Evolutionary conservation across 2,329 filamentous ascomycete genomes (phyloP).

Genomic region (Chaetomiaceae sp.): DNA sequence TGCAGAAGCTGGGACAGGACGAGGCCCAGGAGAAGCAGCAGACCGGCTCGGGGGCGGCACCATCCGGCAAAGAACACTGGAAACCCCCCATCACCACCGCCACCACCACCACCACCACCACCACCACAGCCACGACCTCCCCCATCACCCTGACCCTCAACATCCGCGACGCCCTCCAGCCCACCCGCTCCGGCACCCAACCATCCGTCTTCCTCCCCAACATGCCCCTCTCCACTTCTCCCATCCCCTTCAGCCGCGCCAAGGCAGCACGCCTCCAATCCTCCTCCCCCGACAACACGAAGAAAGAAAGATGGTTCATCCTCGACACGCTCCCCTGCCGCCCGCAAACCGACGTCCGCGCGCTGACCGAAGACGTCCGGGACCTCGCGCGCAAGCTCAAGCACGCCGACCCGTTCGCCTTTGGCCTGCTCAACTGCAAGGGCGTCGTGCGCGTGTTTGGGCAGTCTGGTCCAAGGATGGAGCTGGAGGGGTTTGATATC

Average conservation of each 20-base stretch:
- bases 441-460: slow-evolving; percentile 20
- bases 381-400: slow-evolving; percentile 26
- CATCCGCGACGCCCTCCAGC: neutral
- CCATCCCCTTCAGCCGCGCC: slow-evolving; percentile 1
- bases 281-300: neutral
- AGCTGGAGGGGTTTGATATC: neutral
- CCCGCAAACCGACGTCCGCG: slow-evolving; percentile 1
- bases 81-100: neutral
- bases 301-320: neutral
- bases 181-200: neutral
- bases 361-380: slow-evolving; percentile 25
- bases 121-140: neutral
- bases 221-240: neutral
- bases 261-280: neutral
- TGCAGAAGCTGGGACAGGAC: slow-evolving; percentile 1
- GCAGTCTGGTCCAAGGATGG: neutral
- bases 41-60: too few relatives aligned
- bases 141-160: neutral
- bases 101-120: neutral
- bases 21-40: neutral
- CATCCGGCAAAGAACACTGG: neutral
- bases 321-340: slow-evolving; percentile 12
- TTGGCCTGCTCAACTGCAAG: slow-evolving; percentile 30
- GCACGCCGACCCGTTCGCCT: slow-evolving; percentile 27
- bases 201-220: neutral